Conservation (phyloP, 768 basidiomycete species). For the Russula ochroleuca region DNA sequence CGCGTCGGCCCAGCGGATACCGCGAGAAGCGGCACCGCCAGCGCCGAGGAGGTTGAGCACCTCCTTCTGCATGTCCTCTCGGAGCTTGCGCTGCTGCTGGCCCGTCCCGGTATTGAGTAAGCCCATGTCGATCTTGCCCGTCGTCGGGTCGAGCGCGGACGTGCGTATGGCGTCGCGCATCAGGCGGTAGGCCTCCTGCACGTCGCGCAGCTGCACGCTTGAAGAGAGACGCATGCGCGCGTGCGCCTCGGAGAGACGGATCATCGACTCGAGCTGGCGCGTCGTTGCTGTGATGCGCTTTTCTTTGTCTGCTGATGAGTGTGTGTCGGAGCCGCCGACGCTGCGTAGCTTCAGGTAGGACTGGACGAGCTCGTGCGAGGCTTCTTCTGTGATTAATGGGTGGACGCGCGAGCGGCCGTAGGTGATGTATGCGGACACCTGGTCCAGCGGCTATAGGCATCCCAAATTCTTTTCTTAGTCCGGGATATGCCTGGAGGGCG, state of each 20-base stretch:
- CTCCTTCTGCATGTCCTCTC: constrained; percentile 87
- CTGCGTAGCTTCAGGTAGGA: constrained; percentile 94
- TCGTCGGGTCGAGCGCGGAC: constrained; percentile 91
- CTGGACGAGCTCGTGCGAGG: constrained; percentile 75
- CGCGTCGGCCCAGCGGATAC: constrained; percentile 81
- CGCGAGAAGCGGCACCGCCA: constrained; percentile 46
- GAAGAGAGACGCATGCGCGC: constrained; percentile 92
- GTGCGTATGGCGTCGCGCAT: constrained; percentile 97
- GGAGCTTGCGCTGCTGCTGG: constrained; percentile 74
- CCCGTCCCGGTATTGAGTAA: constrained; percentile 92
- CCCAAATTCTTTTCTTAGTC: neutral
- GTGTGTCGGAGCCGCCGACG: constrained; percentile 82
- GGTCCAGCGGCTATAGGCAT: constrained; percentile 69
- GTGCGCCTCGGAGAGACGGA: constrained; percentile 93
- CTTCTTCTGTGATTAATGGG: constrained; percentile 81
- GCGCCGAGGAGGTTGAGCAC: constrained; percentile 59
- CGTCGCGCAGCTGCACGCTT: constrained; percentile 83
- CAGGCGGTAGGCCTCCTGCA: constrained; percentile 86
- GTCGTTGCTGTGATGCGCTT: constrained; percentile 98
- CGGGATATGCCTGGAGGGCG: neutral
- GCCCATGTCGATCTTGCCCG: constrained; percentile 97
- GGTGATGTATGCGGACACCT: constrained; percentile 91
- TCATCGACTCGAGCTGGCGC: constrained; percentile 94
- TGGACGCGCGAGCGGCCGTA: constrained; percentile 84
- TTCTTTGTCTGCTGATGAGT: constrained; percentile 52